A percentile compares a stretch with the other conserved stretches of the same genome.
These are phyloP conservation scores for Penicillium paradoxum DNA, from an alignment of 495 filamentous ascomycete species.

Conservation along the genomic window DNA sequence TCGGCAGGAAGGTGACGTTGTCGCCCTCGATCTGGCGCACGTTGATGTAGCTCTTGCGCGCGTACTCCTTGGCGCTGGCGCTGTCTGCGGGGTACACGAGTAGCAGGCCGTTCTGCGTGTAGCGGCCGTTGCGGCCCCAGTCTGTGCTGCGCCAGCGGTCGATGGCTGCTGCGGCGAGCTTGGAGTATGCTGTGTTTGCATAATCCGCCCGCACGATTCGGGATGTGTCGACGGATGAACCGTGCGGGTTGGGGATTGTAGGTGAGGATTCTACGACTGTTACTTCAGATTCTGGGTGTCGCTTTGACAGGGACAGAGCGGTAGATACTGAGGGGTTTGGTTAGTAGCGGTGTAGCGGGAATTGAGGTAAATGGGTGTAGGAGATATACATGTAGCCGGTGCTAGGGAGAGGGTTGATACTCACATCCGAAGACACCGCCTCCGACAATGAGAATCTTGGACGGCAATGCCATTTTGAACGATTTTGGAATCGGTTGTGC, in stretches of 20 bases:
- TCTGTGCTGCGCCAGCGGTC: slow-evolving; percentile 62
- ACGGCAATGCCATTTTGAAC: slow-evolving; percentile 34
- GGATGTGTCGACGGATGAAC: slow-evolving; percentile 68
- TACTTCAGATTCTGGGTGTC: slow-evolving; percentile 52
- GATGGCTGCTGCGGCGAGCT: slow-evolving; percentile 63
- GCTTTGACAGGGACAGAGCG: slow-evolving; percentile 56
- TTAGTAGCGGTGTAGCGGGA: slow-evolving; percentile 9
- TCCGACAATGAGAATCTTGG: slow-evolving; percentile 67
- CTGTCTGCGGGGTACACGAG: slow-evolving; percentile 54
- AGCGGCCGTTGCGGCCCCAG: slow-evolving; percentile 61
- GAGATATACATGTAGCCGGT: not conserved
- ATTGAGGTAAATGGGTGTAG: not conserved
- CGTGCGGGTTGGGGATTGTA: slow-evolving; percentile 65
- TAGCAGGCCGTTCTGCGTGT: slow-evolving; percentile 70
- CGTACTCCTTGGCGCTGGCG: slow-evolving; percentile 56
- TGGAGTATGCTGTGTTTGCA: slow-evolving; percentile 63
- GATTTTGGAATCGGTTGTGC: too few relatives aligned
- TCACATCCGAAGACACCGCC: slow-evolving; percentile 71
- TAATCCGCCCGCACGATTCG: slow-evolving; percentile 84
- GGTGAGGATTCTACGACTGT: slow-evolving; percentile 63
- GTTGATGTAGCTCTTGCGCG: slow-evolving; percentile 60
- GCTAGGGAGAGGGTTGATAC: slow-evolving; percentile 6
- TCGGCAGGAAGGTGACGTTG: slow-evolving; percentile 48
- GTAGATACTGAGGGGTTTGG: slow-evolving; percentile 47
- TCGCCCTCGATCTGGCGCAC: slow-evolving; percentile 43